Evolutionary conservation across 148 eudicot genomes (phyloP).

Genomic region (Amaranthus cruentus): DNA sequence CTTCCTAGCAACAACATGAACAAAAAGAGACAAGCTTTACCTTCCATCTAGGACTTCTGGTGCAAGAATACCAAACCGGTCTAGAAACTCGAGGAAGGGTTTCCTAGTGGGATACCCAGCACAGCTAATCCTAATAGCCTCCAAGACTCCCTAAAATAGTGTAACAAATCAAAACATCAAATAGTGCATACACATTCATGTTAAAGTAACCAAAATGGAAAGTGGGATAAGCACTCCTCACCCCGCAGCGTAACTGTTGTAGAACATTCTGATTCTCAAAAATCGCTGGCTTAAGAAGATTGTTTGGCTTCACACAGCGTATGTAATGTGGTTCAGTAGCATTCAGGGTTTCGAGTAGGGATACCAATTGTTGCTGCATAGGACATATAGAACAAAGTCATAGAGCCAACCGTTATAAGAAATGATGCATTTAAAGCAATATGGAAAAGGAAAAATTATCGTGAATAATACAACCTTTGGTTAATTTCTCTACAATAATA

Average conservation of each 20-base stretch:
- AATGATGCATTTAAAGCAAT: not conserved
- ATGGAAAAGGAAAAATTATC: not conserved
- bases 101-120: slow-evolving; percentile 96
- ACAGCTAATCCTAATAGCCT: slow-evolving; percentile 94
- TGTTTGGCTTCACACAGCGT: slow-evolving; percentile 98
- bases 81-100: slow-evolving; percentile 75
- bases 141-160: slow-evolving; percentile 80
- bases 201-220: not conserved
- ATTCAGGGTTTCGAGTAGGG: slow-evolving; percentile 87
- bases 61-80: slow-evolving; percentile 92
- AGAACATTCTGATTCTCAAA: slow-evolving; percentile 92
- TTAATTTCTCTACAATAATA: no score
- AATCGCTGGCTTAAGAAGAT: slow-evolving; percentile 88
- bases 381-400: slow-evolving; percentile 16
- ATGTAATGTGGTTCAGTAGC: slow-evolving; percentile 96
- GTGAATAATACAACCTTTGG: no score
- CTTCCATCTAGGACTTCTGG: slow-evolving; percentile 87
- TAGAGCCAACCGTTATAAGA: not conserved
- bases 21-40: slow-evolving; percentile 30
- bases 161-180: slow-evolving; percentile 9
- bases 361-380: slow-evolving; percentile 90
- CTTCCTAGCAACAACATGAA: not conserved
- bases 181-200: not conserved
- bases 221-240: slow-evolving; percentile 33
- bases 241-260: slow-evolving; percentile 96